These are phyloP conservation scores for Rubia tinctorum DNA, from an alignment of 305 asterid species.

Conservation along the genomic window DNA sequence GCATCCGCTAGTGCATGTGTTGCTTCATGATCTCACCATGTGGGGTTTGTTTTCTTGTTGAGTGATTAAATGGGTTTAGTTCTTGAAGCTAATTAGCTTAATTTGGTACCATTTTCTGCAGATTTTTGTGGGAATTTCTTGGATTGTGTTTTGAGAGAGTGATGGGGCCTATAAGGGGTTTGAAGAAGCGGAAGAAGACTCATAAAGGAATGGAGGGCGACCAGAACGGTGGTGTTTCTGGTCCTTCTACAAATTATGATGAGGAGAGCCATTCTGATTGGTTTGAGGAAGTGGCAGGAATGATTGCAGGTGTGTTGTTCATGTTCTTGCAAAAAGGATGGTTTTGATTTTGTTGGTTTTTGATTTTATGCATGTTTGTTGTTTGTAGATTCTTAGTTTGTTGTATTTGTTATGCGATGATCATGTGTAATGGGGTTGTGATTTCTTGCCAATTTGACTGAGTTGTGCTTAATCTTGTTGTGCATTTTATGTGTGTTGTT, in stretches of 20 bases:
- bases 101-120: slow-evolving; percentile 24
- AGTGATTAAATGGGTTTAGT: slow-evolving; percentile 7
- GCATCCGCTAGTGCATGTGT: slow-evolving; percentile 33
- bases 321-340: slow-evolving; percentile 11
- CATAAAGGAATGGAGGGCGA: slow-evolving; percentile 53
- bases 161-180: slow-evolving; percentile 62
- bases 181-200: slow-evolving; percentile 58
- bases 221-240: slow-evolving; percentile 40
- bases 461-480: slow-evolving; percentile 5
- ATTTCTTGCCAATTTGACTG: slow-evolving; percentile 2
- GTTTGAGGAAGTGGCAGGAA: slow-evolving; percentile 60
- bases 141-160: slow-evolving; percentile 14
- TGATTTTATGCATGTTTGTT: slow-evolving; percentile 2
- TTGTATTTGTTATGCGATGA: background rate
- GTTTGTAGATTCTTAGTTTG: slow-evolving; percentile 4
- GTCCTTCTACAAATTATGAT: slow-evolving; percentile 39
- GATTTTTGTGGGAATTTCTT: slow-evolving; percentile 32
- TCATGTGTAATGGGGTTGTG: slow-evolving; percentile 7
- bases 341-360: background rate
- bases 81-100: slow-evolving; percentile 13
- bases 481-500: background rate
- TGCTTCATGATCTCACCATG: slow-evolving; percentile 31
- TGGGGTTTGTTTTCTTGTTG: background rate
- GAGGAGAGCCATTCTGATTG: slow-evolving; percentile 31
- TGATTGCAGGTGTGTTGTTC: slow-evolving; percentile 43